phyloP scores from a whole-genome alignment of 768 basidiomycete genomes.

The Lactarius tabidus region DNA sequence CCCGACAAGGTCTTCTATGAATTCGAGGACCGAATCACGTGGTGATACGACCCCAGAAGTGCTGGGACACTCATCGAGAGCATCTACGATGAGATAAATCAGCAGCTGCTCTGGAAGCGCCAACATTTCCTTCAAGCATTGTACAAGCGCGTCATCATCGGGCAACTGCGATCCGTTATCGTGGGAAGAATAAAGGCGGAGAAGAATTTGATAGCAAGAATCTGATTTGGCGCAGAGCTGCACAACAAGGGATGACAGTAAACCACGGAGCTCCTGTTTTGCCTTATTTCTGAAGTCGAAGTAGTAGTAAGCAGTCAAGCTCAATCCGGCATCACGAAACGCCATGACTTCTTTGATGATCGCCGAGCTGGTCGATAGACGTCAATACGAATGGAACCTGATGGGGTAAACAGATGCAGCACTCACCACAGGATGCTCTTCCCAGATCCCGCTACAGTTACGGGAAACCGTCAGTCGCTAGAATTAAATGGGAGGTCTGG shows the following conservation, averaged over 20 bases:
- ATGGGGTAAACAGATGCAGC: no score
- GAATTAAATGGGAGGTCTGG: no score
- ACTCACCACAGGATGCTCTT: conserved; percentile 1
- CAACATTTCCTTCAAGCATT: neutral
- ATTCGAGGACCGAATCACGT: neutral
- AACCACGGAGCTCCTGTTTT: no score
- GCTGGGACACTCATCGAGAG: conserved; percentile 10
- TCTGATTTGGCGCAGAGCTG: conserved; percentile 6
- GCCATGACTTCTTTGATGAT: no score
- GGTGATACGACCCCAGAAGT: neutral
- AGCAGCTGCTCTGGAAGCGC: neutral
- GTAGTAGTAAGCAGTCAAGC: no score
- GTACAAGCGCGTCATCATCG: neutral
- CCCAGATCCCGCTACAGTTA: neutral
- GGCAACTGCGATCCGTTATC: neutral
- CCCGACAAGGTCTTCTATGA: neutral
- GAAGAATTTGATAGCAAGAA: neutral
- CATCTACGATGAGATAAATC: conserved; percentile 4
- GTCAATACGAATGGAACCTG: neutral
- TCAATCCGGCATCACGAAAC: no score
- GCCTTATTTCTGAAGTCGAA: no score
- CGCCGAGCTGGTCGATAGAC: neutral
- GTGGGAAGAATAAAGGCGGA: neutral
- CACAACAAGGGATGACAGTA: no score
- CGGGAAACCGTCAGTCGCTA: neutral